Conservation (phyloP, 2,329 filamentous ascomycete genomes). For the Sporothrix phasma region DNA sequence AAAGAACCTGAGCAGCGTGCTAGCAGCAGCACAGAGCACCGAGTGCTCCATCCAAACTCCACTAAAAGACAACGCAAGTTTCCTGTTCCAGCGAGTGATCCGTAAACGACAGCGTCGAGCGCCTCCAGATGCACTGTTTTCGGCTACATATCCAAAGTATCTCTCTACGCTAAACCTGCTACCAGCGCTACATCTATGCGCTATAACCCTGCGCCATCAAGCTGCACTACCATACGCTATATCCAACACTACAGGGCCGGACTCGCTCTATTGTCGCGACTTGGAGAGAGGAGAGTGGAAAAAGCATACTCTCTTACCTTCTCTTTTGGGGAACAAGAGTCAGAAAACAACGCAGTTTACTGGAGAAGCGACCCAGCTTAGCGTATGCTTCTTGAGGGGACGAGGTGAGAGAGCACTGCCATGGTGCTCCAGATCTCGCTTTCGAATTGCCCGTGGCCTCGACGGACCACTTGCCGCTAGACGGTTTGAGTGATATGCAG, state of each 20-base stretch:
- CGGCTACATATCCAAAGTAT: neutral
- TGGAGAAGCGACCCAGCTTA: no score
- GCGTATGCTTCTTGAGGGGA: no score
- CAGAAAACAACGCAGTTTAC: no score
- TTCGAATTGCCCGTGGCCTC: no score
- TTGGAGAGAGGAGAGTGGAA: no score
- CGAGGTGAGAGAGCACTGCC: no score
- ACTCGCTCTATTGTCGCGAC: no score
- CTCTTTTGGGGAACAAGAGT: no score
- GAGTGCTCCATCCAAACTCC: neutral
- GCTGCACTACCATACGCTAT: neutral
- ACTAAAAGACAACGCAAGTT: neutral
- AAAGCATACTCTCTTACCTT: no score
- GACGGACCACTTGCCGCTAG: no score
- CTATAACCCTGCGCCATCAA: neutral
- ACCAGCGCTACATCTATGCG: neutral
- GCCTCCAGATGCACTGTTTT: neutral
- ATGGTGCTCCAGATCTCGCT: no score
- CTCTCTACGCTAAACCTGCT: neutral
- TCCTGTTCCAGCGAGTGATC: neutral
- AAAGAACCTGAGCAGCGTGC: neutral
- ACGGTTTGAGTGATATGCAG: no score
- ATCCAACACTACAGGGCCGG: neutral
- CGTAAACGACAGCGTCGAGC: neutral
- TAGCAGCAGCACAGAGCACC: neutral